Conservation (phyloP, 106 monocot genomes). For the Acorus calamus region DNA sequence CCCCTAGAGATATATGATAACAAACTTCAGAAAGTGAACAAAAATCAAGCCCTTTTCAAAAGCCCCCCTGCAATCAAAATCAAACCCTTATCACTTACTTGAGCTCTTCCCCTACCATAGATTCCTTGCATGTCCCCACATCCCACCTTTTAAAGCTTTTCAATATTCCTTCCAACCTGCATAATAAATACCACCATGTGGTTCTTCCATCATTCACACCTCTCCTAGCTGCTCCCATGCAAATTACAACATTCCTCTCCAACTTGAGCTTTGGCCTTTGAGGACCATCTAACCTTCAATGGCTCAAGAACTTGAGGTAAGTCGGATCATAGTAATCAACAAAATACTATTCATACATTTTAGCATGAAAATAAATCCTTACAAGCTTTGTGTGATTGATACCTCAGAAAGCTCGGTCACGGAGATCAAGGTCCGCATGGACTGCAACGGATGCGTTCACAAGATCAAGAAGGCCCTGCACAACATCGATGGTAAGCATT, state of each 20-base stretch:
- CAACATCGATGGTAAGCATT: conserved; percentile 33
- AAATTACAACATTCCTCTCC: no score
- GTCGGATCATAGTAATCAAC: background rate
- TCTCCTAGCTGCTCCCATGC: no score
- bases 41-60: background rate
- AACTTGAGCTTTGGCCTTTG: no score
- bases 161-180: conserved; percentile 20
- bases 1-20: conserved; percentile 3
- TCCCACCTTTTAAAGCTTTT: conserved; percentile 3
- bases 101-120: background rate
- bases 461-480: conserved; percentile 43
- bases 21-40: conserved; percentile 2
- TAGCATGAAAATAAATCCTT: no score
- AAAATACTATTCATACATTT: no score
- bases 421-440: conserved; percentile 51
- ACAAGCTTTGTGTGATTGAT: background rate
- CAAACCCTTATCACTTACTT: conserved; percentile 4
- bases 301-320: conserved; percentile 27
- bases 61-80: background rate
- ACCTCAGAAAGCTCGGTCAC: conserved; percentile 30
- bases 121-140: conserved; percentile 7
- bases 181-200: no score
- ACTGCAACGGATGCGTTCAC: conserved; percentile 58
- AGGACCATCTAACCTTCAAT: background rate
- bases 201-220: no score